Evolutionary conservation across 805 yeast genomes (phyloP).

Genomic region (Suhomyces prunicola): DNA sequence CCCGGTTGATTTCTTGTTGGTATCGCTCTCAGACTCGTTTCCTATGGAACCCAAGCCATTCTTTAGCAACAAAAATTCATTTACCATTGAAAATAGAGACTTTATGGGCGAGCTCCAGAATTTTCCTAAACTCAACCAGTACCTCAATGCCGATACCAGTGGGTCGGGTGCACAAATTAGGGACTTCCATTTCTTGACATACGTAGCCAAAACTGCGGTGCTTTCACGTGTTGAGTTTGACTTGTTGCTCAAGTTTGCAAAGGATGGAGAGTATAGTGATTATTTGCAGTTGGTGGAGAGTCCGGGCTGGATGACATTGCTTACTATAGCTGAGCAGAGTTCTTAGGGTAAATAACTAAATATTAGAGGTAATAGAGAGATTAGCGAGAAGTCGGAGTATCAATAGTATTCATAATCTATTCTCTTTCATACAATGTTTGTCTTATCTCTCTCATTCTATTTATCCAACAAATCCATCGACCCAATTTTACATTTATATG

Average conservation of each 20-base stretch:
- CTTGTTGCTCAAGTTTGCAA: constrained; percentile 48
- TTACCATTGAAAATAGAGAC: constrained; percentile 79
- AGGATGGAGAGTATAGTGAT: constrained; percentile 38
- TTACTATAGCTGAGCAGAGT: constrained; percentile 47
- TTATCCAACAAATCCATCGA: no score
- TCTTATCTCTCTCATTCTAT: no score
- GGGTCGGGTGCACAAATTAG: constrained; percentile 37
- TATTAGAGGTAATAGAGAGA: neutral
- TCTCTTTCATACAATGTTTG: no score
- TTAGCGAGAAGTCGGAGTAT: neutral
- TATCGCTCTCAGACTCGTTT: constrained; percentile 90
- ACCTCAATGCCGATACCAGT: constrained; percentile 37
- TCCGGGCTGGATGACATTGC: constrained; percentile 81
- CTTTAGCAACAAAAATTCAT: constrained; percentile 44
- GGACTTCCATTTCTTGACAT: constrained; percentile 77
- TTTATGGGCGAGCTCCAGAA: constrained; percentile 74
- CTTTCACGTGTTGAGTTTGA: constrained; percentile 54
- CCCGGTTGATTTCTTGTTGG: constrained; percentile 49
- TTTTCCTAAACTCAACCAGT: constrained; percentile 49
- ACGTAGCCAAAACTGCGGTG: constrained; percentile 54
- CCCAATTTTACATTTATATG: no score
- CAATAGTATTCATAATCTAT: no score
- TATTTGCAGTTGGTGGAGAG: constrained; percentile 53
- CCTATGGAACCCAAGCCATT: constrained; percentile 58
- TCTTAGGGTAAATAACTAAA: constrained; percentile 6